These are phyloP conservation scores for Gymnopilus dilepis DNA, from an alignment of 768 basidiomycete species.

Conservation along the genomic window DNA sequence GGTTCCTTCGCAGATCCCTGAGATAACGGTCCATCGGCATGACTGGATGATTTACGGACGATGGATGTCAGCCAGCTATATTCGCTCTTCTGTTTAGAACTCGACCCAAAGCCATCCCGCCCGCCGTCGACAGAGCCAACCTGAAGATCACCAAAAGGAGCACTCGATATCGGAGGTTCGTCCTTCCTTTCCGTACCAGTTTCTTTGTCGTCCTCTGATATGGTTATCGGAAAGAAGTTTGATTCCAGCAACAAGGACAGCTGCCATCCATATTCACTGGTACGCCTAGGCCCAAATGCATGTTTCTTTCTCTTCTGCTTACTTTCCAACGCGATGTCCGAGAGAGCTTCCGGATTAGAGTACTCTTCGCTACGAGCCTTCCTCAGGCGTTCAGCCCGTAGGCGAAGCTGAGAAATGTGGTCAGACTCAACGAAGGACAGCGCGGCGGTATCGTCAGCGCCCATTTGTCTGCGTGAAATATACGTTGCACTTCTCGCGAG, in stretches of 20 bases:
- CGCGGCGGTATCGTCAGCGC: neutral
- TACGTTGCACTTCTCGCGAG: constrained; percentile 7
- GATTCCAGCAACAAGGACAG: constrained; percentile 6
- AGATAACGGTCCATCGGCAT: neutral
- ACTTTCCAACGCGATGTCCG: neutral
- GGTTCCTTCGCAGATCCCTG: neutral
- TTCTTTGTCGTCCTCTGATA: neutral
- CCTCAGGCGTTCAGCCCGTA: constrained; percentile 10
- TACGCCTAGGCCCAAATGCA: neutral
- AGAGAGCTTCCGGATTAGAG: neutral
- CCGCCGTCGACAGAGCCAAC: neutral
- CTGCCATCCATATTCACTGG: constrained; percentile 18
- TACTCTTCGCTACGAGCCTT: neutral
- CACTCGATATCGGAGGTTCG: neutral
- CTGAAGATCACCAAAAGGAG: neutral
- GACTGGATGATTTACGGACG: neutral
- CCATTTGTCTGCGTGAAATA: constrained; percentile 5
- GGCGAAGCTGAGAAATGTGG: constrained; percentile 6
- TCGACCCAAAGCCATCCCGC: neutral
- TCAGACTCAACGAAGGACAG: neutral
- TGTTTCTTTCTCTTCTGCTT: neutral
- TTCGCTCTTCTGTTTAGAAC: neutral
- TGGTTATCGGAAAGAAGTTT: neutral
- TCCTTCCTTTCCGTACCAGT: neutral
- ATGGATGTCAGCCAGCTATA: constrained; percentile 10